Evolutionary conservation across 108 stramenopile genomes (phyloP).

Genomic region (Epithemia pelagica): DNA sequence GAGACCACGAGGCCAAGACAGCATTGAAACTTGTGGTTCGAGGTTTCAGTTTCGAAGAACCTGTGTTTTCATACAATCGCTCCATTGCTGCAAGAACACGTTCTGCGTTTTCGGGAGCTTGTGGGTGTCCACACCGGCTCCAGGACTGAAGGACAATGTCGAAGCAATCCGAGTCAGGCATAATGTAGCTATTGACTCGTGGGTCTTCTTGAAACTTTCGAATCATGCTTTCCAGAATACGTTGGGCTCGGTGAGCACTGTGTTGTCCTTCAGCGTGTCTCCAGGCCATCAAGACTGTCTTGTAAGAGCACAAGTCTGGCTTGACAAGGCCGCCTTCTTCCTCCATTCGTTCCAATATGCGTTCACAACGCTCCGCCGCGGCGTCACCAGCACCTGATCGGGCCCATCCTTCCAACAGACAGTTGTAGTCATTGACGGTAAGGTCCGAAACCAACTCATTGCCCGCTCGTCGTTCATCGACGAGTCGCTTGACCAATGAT

Average conservation of each 20-base stretch:
- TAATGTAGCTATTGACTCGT: conserved; percentile 34
- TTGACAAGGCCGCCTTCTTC: conserved; percentile 31
- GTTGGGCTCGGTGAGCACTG: conserved; percentile 26
- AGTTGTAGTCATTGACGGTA: conserved; percentile 56
- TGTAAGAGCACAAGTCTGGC: conserved; percentile 39
- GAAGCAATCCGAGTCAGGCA: conserved; percentile 55
- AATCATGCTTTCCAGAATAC: conserved; percentile 66
- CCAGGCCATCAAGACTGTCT: conserved; percentile 37
- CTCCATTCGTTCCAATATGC: conserved; percentile 68
- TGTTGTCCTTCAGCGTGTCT: conserved; percentile 11
- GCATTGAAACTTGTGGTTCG: conserved; percentile 43
- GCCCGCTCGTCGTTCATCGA: conserved; percentile 63
- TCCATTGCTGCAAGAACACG: conserved; percentile 59
- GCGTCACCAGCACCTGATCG: conserved; percentile 37
- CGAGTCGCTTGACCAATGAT: conserved; percentile 56
- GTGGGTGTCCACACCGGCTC: conserved; percentile 35
- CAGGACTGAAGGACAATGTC: conserved; percentile 55
- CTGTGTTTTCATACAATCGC: conserved; percentile 16
- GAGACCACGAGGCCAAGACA: conserved; percentile 51
- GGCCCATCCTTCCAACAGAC: conserved; percentile 62
- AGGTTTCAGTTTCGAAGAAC: conserved; percentile 11
- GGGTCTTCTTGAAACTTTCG: conserved; percentile 24
- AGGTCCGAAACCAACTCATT: conserved; percentile 29
- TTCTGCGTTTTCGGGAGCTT: conserved; percentile 58
- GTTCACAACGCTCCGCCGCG: conserved; percentile 60